Base-by-base conservation (phyloP, 2,329 filamentous ascomycete species). In the Annulohypoxylon truncatum region DNA sequence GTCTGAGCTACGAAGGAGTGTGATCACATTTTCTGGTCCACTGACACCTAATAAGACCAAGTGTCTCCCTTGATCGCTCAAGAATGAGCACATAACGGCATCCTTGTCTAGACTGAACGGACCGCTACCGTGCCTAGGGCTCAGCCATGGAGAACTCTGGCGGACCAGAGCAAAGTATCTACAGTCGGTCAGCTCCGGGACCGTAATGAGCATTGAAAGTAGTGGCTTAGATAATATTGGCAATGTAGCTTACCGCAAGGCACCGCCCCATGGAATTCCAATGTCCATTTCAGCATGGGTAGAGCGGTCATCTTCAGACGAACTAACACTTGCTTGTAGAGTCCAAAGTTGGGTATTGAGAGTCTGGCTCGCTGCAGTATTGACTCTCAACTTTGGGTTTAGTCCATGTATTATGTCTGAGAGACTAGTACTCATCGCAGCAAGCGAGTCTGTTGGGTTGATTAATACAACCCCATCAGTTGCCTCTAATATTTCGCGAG, bases 101-200 rank as follows among this genome's bases (percentile, higher is more conserved):
- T 96, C 92, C 71, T 94, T 92, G 66, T 93, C 90, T 3, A 94
- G 82, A 3, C 81, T 80, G 61, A 97, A 91, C 0, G 80, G 80
- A 2, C 82, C 78, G 67, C 86, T 89, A 10, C 94, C 94, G 76
- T 97, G 94, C 38, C 93, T 84, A n/a, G 95, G 95, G 6, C 91
- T 93, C 9, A 97, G 81, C 95, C 95, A 98, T 1, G 94, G 91
- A 31, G 85, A 86, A 88, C 90, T 96, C 2, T 92, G 82, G 15
- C 94, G 88, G 4, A 96, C 89, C 10, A 97, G 80, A 6, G 92
- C 89, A 76, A 97, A 95, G 89, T 93, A 97, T 71, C 91, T 88
- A 57, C 8, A 35, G 35, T 28, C 12, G 7, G 55, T 76, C 51
- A 77, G 75, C 61, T 38, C 31, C n/a, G 12, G 24, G 33, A 10